These are phyloP conservation scores for Oldenlandia corymbosa DNA, from an alignment of 257 asterid genomes.

Conservation along the genomic window DNA sequence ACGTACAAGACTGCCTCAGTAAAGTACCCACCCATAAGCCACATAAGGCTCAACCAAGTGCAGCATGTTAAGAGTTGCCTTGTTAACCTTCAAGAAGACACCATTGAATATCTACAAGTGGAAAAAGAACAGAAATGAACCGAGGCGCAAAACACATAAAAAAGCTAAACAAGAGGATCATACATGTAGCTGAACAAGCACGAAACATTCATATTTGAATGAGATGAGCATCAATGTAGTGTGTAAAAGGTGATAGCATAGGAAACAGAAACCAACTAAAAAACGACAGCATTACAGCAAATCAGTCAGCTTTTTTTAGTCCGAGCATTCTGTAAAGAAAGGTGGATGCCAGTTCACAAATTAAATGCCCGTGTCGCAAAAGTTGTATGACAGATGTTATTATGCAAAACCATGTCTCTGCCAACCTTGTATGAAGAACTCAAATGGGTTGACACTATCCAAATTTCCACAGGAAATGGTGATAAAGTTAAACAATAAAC, in stretches of 20 bases:
- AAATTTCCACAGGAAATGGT: no score
- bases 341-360: no score
- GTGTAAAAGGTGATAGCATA: neutral
- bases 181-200: neutral
- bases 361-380: no score
- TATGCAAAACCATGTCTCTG: no score
- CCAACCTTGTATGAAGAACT: no score
- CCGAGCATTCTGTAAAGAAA: no score
- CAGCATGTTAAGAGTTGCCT: conserved; percentile 69
- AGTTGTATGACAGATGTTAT: no score
- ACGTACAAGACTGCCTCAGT: neutral
- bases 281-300: no score
- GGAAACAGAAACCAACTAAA: no score
- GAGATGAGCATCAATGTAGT: neutral
- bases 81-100: conserved; percentile 67
- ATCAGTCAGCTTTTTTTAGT: no score
- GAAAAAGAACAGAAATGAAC: neutral
- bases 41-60: conserved; percentile 78
- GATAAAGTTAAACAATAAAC: no score
- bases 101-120: conserved; percentile 60
- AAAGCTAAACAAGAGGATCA: neutral
- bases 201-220: neutral
- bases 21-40: conserved; percentile 42
- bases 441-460: no score
- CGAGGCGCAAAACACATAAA: neutral